These are phyloP conservation scores for Arachnopeziza araneosa DNA, from an alignment of 2,329 filamentous ascomycete species.

Conservation along the genomic window DNA sequence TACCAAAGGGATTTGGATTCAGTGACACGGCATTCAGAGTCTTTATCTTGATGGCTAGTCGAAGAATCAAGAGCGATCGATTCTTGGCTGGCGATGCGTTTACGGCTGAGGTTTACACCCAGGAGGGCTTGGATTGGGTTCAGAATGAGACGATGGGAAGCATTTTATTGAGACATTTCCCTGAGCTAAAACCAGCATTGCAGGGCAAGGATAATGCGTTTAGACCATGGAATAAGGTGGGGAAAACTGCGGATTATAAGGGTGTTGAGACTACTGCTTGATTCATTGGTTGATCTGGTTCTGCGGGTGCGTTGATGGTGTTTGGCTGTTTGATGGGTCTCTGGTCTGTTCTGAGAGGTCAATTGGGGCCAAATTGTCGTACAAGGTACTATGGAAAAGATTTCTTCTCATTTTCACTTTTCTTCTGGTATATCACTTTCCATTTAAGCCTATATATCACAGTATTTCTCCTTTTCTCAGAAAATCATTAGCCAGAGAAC, in stretches of 20 bases:
- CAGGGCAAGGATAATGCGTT: constrained; percentile 12
- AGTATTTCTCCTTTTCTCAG: no score
- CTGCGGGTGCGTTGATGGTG: neutral
- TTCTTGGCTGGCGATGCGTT: constrained; percentile 12
- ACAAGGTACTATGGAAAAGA: no score
- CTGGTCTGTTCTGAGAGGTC: no score
- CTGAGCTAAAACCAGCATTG: constrained; percentile 9
- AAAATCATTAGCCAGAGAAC: no score
- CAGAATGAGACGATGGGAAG: constrained; percentile 10
- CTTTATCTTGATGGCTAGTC: constrained; percentile 15
- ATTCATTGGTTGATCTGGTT: neutral
- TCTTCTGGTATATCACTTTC: no score
- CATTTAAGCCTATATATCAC: no score
- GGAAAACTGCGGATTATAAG: constrained; percentile 2
- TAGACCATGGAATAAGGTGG: constrained; percentile 10
- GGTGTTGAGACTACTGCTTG: constrained; percentile 12
- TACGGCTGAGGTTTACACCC: constrained; percentile 11
- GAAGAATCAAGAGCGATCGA: constrained; percentile 13
- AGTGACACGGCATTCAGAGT: constrained; percentile 14
- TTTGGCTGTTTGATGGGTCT: no score
- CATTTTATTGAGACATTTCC: constrained; percentile 12
- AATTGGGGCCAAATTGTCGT: no score
- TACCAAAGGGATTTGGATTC: constrained; percentile 17
- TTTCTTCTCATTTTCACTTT: no score
- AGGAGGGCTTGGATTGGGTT: constrained; percentile 14